These are phyloP conservation scores for Fistulina hepatica DNA, from an alignment of 1,284 basidiomycete species.

Conservation along the genomic window DNA sequence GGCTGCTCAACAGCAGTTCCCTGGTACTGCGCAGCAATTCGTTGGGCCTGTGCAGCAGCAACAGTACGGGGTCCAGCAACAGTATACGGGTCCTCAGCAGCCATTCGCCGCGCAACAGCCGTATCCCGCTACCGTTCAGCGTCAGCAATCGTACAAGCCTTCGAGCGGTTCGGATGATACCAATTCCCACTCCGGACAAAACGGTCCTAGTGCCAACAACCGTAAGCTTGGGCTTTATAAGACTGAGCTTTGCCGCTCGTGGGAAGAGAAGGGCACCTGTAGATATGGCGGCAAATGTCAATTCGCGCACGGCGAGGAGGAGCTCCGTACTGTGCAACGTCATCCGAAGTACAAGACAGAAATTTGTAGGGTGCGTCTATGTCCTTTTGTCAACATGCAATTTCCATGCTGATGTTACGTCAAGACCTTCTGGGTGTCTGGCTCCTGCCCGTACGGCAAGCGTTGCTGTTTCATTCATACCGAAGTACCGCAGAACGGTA, in stretches of 20 bases:
- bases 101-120: background rate
- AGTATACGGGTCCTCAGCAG: background rate
- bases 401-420: constrained; percentile 13
- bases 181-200: constrained; percentile 18
- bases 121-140: constrained; percentile 1
- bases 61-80: no score
- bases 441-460: constrained; percentile 83
- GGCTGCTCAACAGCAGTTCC: no score
- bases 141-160: background rate
- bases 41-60: constrained; percentile 31
- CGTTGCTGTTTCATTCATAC: constrained; percentile 87
- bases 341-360: constrained; percentile 94
- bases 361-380: constrained; percentile 64
- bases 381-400: no score
- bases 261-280: constrained; percentile 89
- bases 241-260: constrained; percentile 84
- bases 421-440: constrained; percentile 87
- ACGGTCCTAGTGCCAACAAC: constrained; percentile 78
- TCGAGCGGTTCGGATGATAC: no score
- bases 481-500: constrained; percentile 56
- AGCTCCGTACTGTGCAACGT: constrained; percentile 68
- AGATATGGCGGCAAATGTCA: constrained; percentile 82
- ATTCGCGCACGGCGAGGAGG: constrained; percentile 84
- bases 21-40: no score
- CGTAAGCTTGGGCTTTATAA: constrained; percentile 84